Evolutionary conservation across 2,329 filamentous ascomycete genomes (phyloP).

Genomic region (Colletotrichum sansevieriae): DNA sequence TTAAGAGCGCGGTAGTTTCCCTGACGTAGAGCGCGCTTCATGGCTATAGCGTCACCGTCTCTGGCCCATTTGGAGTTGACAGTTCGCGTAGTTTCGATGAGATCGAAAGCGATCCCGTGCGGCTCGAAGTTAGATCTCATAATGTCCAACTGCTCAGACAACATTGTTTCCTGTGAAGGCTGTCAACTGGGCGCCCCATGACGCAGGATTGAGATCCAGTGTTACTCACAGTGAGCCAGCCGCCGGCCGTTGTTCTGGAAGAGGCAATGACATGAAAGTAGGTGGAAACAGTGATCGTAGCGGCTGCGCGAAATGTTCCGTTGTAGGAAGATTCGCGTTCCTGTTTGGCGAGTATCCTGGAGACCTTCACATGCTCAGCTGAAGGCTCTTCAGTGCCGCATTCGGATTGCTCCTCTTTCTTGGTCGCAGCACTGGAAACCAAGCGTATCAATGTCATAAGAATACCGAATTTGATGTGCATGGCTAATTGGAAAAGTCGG

Average conservation of each 20-base stretch:
- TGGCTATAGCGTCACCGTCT: slow-evolving; percentile 55
- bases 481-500: no score
- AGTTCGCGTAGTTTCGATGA: slow-evolving; percentile 58
- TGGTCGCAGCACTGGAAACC: no score
- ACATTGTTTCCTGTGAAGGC: slow-evolving; percentile 48
- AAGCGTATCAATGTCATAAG: no score
- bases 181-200: background rate
- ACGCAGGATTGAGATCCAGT: background rate
- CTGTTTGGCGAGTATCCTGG: slow-evolving; percentile 41
- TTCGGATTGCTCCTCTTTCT: no score
- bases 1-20: slow-evolving; percentile 59
- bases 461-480: no score
- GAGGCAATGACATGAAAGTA: slow-evolving; percentile 56
- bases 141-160: slow-evolving; percentile 57
- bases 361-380: slow-evolving; percentile 22
- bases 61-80: slow-evolving; percentile 61
- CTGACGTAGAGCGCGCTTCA: slow-evolving; percentile 61
- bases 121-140: slow-evolving; percentile 60
- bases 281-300: slow-evolving; percentile 53
- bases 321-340: slow-evolving; percentile 32
- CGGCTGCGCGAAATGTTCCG: slow-evolving; percentile 41
- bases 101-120: slow-evolving; percentile 59
- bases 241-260: slow-evolving; percentile 46
- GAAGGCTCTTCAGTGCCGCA: slow-evolving; percentile 3
- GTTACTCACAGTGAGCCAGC: slow-evolving; percentile 52